Percentiles rank a stretch among this genome's conserved stretches.
Evolutionary conservation across 192 early-diverging fungal genomes (phyloP).

Genomic region (Chytriomyces confervae): DNA sequence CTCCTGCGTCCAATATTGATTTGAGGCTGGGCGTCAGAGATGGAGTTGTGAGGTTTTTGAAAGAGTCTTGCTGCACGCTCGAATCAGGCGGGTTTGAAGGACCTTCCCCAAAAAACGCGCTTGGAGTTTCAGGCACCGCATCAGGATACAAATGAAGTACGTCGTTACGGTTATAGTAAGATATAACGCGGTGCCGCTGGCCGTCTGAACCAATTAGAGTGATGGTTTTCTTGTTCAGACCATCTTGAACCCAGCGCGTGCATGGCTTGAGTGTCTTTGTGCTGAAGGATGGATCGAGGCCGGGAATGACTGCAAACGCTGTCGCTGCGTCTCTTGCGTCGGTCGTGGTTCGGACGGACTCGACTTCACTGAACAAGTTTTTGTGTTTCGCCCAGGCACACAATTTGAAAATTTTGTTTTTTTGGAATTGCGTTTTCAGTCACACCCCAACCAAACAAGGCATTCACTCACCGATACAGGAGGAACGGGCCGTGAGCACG

Average conservation of each 20-base stretch:
- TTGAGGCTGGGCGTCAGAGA: neutral
- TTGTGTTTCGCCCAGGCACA: neutral
- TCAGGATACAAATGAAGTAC: neutral
- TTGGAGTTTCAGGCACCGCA: neutral
- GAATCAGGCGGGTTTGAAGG: neutral
- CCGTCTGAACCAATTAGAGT: neutral
- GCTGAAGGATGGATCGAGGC: conserved; percentile 3
- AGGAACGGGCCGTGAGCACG: conserved; percentile 14
- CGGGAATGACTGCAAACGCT: neutral
- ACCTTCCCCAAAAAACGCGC: neutral
- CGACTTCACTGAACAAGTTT: neutral
- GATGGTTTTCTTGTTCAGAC: neutral
- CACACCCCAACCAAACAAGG: no score
- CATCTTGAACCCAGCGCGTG: neutral
- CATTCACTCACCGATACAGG: conserved; percentile 8
- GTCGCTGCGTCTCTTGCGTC: neutral
- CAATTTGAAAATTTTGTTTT: neutral
- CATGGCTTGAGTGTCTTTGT: neutral
- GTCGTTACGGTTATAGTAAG: neutral
- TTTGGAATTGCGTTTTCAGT: neutral
- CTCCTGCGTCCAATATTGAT: neutral
- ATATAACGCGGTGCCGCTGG: neutral
- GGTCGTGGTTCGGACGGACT: neutral
- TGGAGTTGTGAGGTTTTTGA: neutral
- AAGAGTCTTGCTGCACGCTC: neutral